A percentile compares a stretch with the other conserved stretches of the same genome.
Evolutionary conservation across 192 early-diverging fungal genomes (phyloP).

Genomic region (Phycomyces blakesleeanus): DNA sequence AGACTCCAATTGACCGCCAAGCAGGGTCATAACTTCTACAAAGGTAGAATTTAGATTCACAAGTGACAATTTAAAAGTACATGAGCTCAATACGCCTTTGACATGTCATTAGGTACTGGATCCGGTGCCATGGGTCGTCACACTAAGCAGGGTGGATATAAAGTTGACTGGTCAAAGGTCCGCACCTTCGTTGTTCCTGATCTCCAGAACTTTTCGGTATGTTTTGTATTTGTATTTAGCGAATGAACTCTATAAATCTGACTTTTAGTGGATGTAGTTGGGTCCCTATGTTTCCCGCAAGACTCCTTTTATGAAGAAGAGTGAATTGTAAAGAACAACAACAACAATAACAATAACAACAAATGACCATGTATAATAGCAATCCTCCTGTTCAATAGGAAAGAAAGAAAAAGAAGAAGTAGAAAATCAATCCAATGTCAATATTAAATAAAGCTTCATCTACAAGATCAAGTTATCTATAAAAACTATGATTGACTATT

Average conservation of each 20-base stretch:
- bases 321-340: neutral
- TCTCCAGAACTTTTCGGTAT: slow-evolving; percentile 49
- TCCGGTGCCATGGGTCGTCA: slow-evolving; percentile 62
- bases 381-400: too few relatives aligned
- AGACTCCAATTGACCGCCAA: slow-evolving; percentile 53
- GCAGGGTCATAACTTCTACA: slow-evolving; percentile 58
- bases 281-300: slow-evolving; percentile 25
- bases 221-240: neutral
- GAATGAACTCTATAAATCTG: neutral
- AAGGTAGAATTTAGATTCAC: slow-evolving; percentile 37
- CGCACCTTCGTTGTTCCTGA: slow-evolving; percentile 61
- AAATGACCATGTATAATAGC: neutral
- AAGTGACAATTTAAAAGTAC: neutral
- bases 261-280: slow-evolving; percentile 3
- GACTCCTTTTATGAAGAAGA: slow-evolving; percentile 9
- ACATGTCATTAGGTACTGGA: slow-evolving; percentile 46
- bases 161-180: slow-evolving; percentile 55
- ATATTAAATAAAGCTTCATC: too few relatives aligned
- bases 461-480: too few relatives aligned
- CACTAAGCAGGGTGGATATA: slow-evolving; percentile 58
- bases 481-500: too few relatives aligned
- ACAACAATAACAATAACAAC: neutral
- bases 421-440: too few relatives aligned
- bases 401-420: too few relatives aligned
- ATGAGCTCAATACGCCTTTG: neutral